Evolutionary conservation across 176 grass and related monocot genomes (phyloP), one percentile per base, ranked within the genome.

Genomic region (Cocos nucifera): DNA sequence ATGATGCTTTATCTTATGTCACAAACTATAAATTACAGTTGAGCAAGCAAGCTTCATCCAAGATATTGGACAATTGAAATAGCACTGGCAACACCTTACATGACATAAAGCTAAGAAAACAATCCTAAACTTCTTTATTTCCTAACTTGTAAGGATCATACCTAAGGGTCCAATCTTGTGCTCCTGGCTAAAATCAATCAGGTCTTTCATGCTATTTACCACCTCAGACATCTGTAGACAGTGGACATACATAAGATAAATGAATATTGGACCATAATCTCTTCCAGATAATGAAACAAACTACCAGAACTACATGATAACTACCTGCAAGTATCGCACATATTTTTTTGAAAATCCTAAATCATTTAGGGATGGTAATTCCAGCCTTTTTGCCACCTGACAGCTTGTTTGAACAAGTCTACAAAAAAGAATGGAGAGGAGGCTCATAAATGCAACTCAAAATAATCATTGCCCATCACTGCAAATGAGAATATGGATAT

Each of bases 311-410:
- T 44, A 44, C 35, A 44, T 12, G 35, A 12, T 44, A 44, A 12
- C 35, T 74, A 98, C 88, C 88, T 93, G 88, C 77, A 98, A 80
- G 54, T 88, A 93, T 48, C 94, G 82, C 25, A 92, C 84, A 56
- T 98, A 98, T 98, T 88, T 83, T 83, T 98, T 98, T 48, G 94
- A 98, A 70, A 98, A 86, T 12, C 94, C 94, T 22, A 90, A 79
- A 64, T 98, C 88, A 73, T 98, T 98, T 59, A 98, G 73, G 48
- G 77, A 78, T 63, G 92, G 81, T n/a, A 83, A 73, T 35, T 98
- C 88, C 51, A 98, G 72, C 71, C 83, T 98, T 73, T 88, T 98
- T 7, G 77, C 81, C 35, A 98, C 77, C 52, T 92, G 94, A 54
- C 79, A 77, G 54, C 82, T 86, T 54, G 84, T 69, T 55, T 63